Evolutionary conservation across 345 rosid species (phyloP).

Genomic region (Litchi chinensis): DNA sequence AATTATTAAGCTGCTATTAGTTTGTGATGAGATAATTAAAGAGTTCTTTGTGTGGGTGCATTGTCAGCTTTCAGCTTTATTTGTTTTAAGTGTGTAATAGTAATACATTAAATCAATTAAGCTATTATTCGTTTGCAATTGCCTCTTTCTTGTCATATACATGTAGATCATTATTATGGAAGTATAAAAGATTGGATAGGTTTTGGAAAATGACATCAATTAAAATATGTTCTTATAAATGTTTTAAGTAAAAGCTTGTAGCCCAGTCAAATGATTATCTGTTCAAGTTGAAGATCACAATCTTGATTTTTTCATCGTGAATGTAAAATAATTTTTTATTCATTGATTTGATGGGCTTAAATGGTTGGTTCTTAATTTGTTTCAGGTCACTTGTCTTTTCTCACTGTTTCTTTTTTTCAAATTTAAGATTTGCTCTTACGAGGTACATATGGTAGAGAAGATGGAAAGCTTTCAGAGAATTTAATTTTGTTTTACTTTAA

Average conservation of each 20-base stretch:
- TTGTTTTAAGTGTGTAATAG: background rate
- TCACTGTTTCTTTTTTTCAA: background rate
- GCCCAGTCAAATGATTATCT: background rate
- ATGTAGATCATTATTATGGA: background rate
- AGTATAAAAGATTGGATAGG: background rate
- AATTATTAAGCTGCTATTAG: background rate
- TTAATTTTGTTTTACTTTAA: background rate
- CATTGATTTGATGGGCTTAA: background rate
- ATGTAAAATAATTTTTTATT: conserved; percentile 7
- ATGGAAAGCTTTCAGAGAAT: background rate
- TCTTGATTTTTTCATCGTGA: background rate
- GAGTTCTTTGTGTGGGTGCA: background rate
- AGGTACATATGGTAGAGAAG: background rate
- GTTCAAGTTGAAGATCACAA: background rate
- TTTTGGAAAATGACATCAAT: background rate
- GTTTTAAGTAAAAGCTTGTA: background rate
- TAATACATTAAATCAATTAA: background rate
- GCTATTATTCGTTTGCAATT: background rate
- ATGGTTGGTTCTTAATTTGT: background rate
- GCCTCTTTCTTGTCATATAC: background rate
- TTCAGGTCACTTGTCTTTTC: background rate
- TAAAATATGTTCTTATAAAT: background rate
- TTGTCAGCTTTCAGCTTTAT: background rate
- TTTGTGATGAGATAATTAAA: background rate
- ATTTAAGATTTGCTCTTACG: background rate